Evolutionary conservation across 805 yeast species (phyloP).

Genomic region (Barnettozyma salicaria): DNA sequence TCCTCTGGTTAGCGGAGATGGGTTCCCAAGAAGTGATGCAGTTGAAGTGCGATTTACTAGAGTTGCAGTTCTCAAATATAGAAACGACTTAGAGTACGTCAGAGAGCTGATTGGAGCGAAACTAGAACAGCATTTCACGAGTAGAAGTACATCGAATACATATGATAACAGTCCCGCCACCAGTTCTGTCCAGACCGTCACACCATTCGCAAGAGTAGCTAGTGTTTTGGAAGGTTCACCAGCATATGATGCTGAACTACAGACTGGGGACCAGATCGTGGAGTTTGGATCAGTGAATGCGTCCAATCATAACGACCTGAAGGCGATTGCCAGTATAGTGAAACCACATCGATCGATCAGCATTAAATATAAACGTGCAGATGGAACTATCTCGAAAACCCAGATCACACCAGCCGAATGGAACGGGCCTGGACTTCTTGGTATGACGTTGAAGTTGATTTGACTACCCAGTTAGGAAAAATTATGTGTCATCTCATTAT

Average conservation of each 20-base stretch:
- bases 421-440: background rate
- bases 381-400: background rate
- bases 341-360: background rate
- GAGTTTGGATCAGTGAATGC: slow-evolving; percentile 49
- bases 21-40: slow-evolving; percentile 81
- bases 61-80: slow-evolving; percentile 55
- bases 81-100: slow-evolving; percentile 60
- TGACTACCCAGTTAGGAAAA: no score
- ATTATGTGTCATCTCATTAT: no score
- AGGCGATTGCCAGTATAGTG: background rate
- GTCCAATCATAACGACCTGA: slow-evolving; percentile 47
- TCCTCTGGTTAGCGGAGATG: slow-evolving; percentile 60
- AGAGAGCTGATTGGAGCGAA: slow-evolving; percentile 41
- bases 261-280: slow-evolving; percentile 38
- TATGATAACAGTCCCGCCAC: background rate
- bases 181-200: background rate
- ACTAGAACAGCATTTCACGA: slow-evolving; percentile 39
- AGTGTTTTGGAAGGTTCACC: slow-evolving; percentile 37
- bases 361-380: background rate
- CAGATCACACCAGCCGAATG: background rate
- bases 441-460: background rate
- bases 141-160: background rate
- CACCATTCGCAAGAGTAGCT: slow-evolving; percentile 40
- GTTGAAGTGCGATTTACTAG: slow-evolving; percentile 58
- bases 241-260: slow-evolving; percentile 47